phyloP scores from a whole-genome alignment of 495 filamentous ascomycete genomes.

The Lasiosphaeris hirsuta region DNA sequence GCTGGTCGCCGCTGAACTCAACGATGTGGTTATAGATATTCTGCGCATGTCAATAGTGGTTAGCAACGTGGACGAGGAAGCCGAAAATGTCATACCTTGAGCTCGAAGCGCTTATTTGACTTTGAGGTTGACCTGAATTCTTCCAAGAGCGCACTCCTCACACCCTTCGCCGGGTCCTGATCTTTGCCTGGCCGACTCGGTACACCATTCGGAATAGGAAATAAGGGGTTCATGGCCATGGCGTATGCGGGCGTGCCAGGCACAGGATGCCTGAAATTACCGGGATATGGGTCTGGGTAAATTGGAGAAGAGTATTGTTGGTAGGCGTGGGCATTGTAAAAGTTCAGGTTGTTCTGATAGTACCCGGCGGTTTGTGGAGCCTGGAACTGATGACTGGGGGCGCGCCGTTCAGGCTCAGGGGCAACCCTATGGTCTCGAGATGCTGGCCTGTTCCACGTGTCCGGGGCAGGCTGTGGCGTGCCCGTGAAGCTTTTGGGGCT shows the following conservation, averaged over 20 bases:
- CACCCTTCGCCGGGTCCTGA: slow-evolving; percentile 59
- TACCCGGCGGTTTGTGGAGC: slow-evolving; percentile 19
- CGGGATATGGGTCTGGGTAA: slow-evolving; percentile 35
- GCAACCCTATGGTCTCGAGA: slow-evolving; percentile 34
- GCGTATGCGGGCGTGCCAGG: slow-evolving; percentile 29
- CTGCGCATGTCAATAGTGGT: slow-evolving; percentile 33
- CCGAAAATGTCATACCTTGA: slow-evolving; percentile 58
- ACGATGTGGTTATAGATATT: slow-evolving; percentile 88
- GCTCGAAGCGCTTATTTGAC: slow-evolving; percentile 74
- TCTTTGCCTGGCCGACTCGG: slow-evolving; percentile 55
- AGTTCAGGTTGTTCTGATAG: slow-evolving; percentile 13
- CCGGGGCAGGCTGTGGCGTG: slow-evolving; percentile 42
- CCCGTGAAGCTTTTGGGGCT: slow-evolving; percentile 57
- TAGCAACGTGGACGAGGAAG: no score
- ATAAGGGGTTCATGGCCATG: slow-evolving; percentile 35
- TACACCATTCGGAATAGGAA: slow-evolving; percentile 27
- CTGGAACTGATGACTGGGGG: slow-evolving; percentile 24
- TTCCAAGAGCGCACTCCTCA: slow-evolving; percentile 70
- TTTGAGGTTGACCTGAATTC: slow-evolving; percentile 77
- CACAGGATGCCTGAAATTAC: slow-evolving; percentile 28
- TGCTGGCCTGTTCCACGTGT: slow-evolving; percentile 36
- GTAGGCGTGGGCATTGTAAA: slow-evolving; percentile 1
- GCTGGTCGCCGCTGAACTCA: slow-evolving; percentile 94
- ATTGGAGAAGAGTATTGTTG: slow-evolving; percentile 21
- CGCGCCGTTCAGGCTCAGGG: slow-evolving; percentile 32